A percentile compares a stretch with the other conserved stretches of the same genome.
Conservation (phyloP, 805 yeast genomes). For the Yarrowia keelungensis region DNA sequence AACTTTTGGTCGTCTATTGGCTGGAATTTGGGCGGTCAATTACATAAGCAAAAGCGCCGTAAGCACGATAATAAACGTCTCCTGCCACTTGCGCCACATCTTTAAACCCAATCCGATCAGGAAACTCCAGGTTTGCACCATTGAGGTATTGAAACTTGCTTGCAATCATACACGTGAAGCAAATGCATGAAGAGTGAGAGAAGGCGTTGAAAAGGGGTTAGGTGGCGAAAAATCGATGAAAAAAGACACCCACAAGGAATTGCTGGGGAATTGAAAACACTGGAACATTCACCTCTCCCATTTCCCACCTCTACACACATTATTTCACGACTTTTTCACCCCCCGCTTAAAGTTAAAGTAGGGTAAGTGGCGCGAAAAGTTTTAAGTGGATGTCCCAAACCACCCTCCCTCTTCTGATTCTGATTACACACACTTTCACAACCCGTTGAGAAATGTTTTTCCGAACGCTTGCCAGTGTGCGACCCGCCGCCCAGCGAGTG, state of each 20-base stretch:
- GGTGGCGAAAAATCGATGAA: not conserved
- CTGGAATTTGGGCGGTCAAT: no score
- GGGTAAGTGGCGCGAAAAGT: conserved; percentile 23
- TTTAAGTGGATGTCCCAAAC: conserved; percentile 11
- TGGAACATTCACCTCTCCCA: no score
- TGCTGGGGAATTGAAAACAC: not conserved
- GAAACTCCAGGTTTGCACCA: not conserved
- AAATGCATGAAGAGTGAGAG: not conserved
- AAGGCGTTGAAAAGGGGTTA: not conserved
- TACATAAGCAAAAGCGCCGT: no score
- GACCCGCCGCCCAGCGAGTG: conserved; percentile 31
- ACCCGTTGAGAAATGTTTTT: conserved; percentile 16
- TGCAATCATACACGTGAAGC: conserved; percentile 18
- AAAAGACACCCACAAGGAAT: not conserved
- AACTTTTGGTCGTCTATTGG: conserved; percentile 1
- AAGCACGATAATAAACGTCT: no score
- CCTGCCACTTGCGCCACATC: not conserved
- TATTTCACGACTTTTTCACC: no score
- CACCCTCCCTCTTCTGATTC: not conserved
- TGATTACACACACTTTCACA: conserved; percentile 3
- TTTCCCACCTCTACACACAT: no score
- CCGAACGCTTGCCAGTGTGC: conserved; percentile 38
- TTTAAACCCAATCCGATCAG: not conserved
- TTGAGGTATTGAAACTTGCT: not conserved
- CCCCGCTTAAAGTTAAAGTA: conserved; percentile 18